These are phyloP conservation scores for Neoboletus magnificus DNA, from an alignment of 768 basidiomycete species.

Conservation along the genomic window DNA sequence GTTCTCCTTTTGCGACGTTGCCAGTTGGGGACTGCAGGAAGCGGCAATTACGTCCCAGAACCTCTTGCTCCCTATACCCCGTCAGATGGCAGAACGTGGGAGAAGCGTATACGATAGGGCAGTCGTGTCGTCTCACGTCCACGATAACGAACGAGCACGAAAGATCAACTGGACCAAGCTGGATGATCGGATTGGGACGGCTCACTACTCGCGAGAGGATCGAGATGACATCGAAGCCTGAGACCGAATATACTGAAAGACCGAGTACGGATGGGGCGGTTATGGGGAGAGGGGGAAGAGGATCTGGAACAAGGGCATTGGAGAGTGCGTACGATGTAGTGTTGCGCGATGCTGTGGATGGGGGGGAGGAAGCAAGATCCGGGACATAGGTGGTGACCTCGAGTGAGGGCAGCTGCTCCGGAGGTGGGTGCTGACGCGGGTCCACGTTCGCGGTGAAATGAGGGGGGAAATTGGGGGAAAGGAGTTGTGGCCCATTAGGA, in stretches of 20 bases:
- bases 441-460: conserved; percentile 1
- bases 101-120: conserved; percentile 88
- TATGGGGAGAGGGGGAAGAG: conserved; percentile 4
- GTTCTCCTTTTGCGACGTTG: conserved; percentile 47
- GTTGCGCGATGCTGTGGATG: conserved; percentile 5
- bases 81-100: conserved; percentile 78
- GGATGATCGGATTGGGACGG: conserved; percentile 69
- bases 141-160: conserved; percentile 91
- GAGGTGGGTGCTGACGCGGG: conserved; percentile 4
- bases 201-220: conserved; percentile 75
- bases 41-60: conserved; percentile 87
- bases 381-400: conserved; percentile 6
- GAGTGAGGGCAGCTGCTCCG: conserved; percentile 1
- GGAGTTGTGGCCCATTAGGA: not conserved
- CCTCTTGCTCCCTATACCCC: conserved; percentile 69
- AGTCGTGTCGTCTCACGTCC: conserved; percentile 77
- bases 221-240: conserved; percentile 87
- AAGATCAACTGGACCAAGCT: conserved; percentile 88
- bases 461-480: not conserved
- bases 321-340: conserved; percentile 3
- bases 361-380: not conserved
- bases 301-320: not conserved
- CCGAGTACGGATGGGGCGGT: conserved; percentile 32
- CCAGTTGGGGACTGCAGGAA: conserved; percentile 82
- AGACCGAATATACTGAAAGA: conserved; percentile 77